Evolutionary conservation across 2,329 filamentous ascomycete species (phyloP), one percentile per base, ranked within the genome.

Genomic region (Eutypella sp.): DNA sequence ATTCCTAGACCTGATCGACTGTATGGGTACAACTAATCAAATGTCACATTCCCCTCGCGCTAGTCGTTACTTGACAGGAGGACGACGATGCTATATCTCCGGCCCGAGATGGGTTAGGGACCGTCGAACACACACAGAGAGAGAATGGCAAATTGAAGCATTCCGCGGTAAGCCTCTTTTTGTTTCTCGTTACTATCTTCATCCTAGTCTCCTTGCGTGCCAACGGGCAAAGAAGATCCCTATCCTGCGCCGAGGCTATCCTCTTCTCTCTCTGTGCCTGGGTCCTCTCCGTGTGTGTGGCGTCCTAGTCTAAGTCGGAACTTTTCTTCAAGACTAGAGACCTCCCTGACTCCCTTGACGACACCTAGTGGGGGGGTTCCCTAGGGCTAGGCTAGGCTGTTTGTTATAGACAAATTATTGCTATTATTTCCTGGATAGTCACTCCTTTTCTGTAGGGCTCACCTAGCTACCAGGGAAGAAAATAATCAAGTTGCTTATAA

Each of bases 171-270:
- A 47, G 50, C 55, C 55, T 55, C 47, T 55, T 52, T 44, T 53
- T 58, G 55, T 56, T 53, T 56, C 46, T 55, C 41, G 44, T 52
- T 57, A 51, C 52, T 47, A 52, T 51, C 45, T 53, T 31, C 29
- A 52, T 54, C 57, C 50, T 50, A 48, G 57, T 55, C 51, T 55
- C 55, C 50, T 58, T 60, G 48, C 59, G 57, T 64, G 54, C 59
- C 60, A 63, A 46, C 45, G 51, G n/a, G 41, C 46, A 36, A 48
- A 23, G 39, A 38, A 38, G 37, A 27, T 41, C 40, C 34, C 41
- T 31, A 41, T 23, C 46, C 37, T 47, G 47, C 45, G 38, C 50
- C 33, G 20, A 43, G 25, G 7, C 25, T 27, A 23, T 40, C 48
- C 36, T 46, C 46, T 45, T 41, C 36, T 49, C 44, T 54, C 51